Evolutionary conservation across 2,329 filamentous ascomycete genomes (phyloP), one percentile per base, ranked within the genome.

Genomic region (Xylaria sp.): DNA sequence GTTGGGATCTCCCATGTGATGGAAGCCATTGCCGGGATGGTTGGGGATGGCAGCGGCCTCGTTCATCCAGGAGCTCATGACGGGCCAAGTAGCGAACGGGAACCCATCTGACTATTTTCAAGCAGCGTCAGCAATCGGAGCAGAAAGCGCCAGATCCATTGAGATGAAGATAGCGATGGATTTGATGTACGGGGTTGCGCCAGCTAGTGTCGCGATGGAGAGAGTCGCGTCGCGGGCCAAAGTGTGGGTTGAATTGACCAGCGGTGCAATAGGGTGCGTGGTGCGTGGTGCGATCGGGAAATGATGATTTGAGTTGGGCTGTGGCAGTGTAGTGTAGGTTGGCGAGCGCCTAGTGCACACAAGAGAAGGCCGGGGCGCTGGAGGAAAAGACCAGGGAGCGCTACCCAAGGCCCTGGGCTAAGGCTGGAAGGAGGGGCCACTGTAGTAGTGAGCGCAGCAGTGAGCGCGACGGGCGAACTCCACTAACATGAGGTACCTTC

Each of bases 41-140:
- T 89, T 91, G 77, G 87, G 86, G 83, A 89, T 84, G 80, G 85
- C 85, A 73, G 80, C 79, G 82, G 89, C 84, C 81, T 91, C 89
- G 82, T 90, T 91, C 86, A 91, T 90, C 89, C 89, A 91, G 84
- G 88, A 88, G 85, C 86, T 91, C 89, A 91, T 91, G 84, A 86
- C 86, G 83, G 82, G 81, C 80, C 78, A 77, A 78, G 80, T 83
- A 80, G 79, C 80, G 76, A 79, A 80, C 78, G 79, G 75, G 80
- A 79, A 83, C 84, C 83, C 83, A 85, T 85, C 81, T 82, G 82
- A 80, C 79, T 79, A 77, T 71, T 68, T 80, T 75, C 64, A 80
- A 78, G 76, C 78, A 78, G 79, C 77, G 84, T 86, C 80, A 78
- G 75, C 74, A 78, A 79, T 77, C 75, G 83, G 77, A 78, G 75